Evolutionary conservation across 176 grass and related monocot species (phyloP), one percentile per base, ranked within the genome.

Genomic region (Tuctoria greenei): DNA sequence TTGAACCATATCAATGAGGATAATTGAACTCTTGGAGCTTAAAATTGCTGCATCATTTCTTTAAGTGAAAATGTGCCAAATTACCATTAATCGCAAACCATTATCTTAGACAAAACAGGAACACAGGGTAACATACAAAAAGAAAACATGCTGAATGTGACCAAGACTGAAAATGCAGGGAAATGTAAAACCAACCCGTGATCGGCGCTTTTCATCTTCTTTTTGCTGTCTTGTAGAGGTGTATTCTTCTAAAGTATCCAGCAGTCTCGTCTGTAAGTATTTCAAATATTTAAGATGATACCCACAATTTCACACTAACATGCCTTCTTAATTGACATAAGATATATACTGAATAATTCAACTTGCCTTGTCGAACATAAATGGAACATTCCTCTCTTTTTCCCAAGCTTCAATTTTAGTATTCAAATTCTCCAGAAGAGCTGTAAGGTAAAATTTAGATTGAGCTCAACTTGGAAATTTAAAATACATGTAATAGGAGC

Each of bases 191-290:
- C 90, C 10, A 61, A 95, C 91, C 72, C 82, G 74, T 13, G 61
- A 92, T 35, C 73, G 91, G 3, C 87, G 75, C 11, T 94, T 99
- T 43, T 90, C 89, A 24, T 88, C 89, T 76, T 99, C 91, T 35
- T 91, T 92, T 72, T 95, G 42, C 47, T 95, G 83, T 54, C 69
- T 95, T 27, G 58, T 57, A 25, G 43, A 76, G 15, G 57, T 84
- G 80, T 99, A 95, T 78, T 93, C 79, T 73, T 94, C 84, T 75
- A 95, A 83, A 36, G 38, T 86, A 61, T 94, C 82, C 77, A 92
- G 64, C 62, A 99, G 66, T 47, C 68, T 89, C 57, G 49, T 72
- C 93, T 97, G 82, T 40, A 74, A 62, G 60, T 69, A 71, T 44
- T 14, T 0, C 20, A 79, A 63, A 62, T 61, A 15, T 25, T 74